phyloP scores from a whole-genome alignment of 495 filamentous ascomycete genomes.

The Trichocladium antarcticum region DNA sequence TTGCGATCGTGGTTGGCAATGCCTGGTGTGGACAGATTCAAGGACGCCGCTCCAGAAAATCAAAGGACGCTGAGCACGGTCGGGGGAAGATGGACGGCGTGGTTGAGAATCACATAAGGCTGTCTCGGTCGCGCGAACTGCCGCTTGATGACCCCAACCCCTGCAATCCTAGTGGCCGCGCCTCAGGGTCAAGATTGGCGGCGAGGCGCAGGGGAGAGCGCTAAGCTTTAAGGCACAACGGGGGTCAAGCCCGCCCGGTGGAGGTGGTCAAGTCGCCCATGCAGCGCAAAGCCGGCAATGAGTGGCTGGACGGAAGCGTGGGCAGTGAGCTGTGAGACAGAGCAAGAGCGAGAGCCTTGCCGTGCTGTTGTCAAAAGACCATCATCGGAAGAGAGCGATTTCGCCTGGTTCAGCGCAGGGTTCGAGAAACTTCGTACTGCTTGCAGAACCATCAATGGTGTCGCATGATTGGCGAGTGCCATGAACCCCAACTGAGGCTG shows the following conservation, averaged over 20 bases:
- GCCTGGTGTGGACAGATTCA: neutral
- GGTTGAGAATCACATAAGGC: neutral
- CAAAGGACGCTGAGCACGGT: neutral
- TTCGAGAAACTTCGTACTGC: no score
- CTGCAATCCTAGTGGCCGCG: neutral
- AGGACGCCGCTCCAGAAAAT: slow-evolving; percentile 4
- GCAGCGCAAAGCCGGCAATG: no score
- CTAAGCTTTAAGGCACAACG: neutral
- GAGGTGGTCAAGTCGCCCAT: no score
- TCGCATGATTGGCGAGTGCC: slow-evolving; percentile 10
- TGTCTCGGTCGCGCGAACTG: slow-evolving; percentile 5
- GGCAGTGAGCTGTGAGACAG: no score
- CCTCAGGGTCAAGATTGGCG: slow-evolving; percentile 4
- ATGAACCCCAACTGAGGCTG: slow-evolving; percentile 11
- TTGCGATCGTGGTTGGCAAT: neutral
- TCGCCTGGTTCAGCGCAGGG: no score
- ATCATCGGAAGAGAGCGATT: no score
- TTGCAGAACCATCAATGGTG: no score
- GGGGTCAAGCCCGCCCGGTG: no score
- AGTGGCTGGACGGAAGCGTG: no score
- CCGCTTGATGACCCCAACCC: slow-evolving; percentile 9
- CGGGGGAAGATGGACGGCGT: slow-evolving; percentile 2
- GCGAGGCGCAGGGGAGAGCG: slow-evolving; percentile 2
- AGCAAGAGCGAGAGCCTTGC: no score
- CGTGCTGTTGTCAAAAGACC: no score